These are phyloP conservation scores for Thraustochytrium striatum DNA, from an alignment of 352 stramenopile genomes.

Conservation along the genomic window DNA sequence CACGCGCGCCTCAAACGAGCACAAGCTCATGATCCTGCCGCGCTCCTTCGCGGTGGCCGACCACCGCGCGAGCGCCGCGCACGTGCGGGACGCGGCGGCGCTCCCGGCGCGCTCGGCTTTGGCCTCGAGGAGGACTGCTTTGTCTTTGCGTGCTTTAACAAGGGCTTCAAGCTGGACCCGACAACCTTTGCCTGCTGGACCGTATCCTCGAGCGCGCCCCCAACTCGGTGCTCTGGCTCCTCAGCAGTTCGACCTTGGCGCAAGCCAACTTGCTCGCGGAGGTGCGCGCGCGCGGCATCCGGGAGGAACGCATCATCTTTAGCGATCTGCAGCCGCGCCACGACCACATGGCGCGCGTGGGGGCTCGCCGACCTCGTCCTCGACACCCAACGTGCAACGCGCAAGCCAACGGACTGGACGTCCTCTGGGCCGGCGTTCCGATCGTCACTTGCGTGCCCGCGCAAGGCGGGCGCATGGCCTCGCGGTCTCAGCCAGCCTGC, in stretches of 20 bases:
- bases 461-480: slow-evolving; percentile 78
- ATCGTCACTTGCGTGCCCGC: slow-evolving; percentile 66
- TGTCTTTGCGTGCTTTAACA: slow-evolving; percentile 91
- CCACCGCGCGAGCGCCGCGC: slow-evolving; percentile 73
- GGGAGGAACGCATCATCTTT: slow-evolving; percentile 68
- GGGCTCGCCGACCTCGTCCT: slow-evolving; percentile 82
- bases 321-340: slow-evolving; percentile 62
- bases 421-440: slow-evolving; percentile 80
- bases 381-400: slow-evolving; percentile 83
- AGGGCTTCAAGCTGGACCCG: slow-evolving; percentile 90
- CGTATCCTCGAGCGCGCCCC: slow-evolving; percentile 83
- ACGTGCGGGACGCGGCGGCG: slow-evolving; percentile 71
- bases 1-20: slow-evolving; percentile 54
- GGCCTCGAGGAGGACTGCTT: slow-evolving; percentile 82
- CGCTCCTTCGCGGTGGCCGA: slow-evolving; percentile 88
- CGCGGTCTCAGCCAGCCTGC: slow-evolving; percentile 76
- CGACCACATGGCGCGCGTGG: slow-evolving; percentile 79
- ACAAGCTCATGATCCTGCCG: slow-evolving; percentile 84
- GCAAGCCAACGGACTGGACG: slow-evolving; percentile 82
- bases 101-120: slow-evolving; percentile 73
- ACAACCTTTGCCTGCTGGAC: slow-evolving; percentile 83
- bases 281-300: slow-evolving; percentile 66
- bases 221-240: slow-evolving; percentile 81
- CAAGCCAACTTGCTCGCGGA: slow-evolving; percentile 78
- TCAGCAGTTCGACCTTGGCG: slow-evolving; percentile 69